Evolutionary conservation across 2,329 filamentous ascomycete species (phyloP).

Genomic region (Aspergillus nomiae): DNA sequence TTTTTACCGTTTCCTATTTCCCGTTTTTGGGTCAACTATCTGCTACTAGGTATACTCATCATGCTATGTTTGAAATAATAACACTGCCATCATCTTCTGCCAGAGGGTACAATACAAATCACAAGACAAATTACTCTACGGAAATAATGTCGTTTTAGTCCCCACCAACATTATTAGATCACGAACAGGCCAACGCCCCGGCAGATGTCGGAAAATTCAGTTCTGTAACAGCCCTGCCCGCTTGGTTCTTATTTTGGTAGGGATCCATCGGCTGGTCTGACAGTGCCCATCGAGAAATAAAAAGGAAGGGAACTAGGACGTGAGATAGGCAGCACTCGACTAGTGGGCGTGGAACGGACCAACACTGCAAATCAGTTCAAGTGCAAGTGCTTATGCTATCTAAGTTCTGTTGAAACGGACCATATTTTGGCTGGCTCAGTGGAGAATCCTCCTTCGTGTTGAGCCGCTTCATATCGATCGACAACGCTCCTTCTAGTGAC

Average conservation of each 20-base stretch:
- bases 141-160: not conserved
- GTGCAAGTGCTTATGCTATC: not conserved
- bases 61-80: not conserved
- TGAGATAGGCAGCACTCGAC: not conserved
- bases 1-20: not conserved
- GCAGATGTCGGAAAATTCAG: not conserved
- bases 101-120: not conserved
- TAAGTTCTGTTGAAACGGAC: conserved; percentile 4
- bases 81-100: not conserved
- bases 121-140: not conserved
- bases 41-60: not conserved
- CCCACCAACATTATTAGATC: not conserved
- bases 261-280: not conserved
- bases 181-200: not conserved
- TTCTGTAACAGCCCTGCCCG: not conserved
- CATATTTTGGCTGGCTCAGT: not conserved
- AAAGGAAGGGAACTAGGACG: not conserved
- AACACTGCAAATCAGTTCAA: not conserved
- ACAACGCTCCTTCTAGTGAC: conserved; percentile 5
- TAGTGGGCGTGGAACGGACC: not conserved
- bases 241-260: not conserved
- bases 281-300: not conserved
- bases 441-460: conserved; percentile 5
- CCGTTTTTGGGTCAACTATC: not conserved
- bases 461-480: conserved; percentile 13